phyloP scores from a whole-genome alignment of 352 stramenopile genomes.

The Phytopythium helicoides region DNA sequence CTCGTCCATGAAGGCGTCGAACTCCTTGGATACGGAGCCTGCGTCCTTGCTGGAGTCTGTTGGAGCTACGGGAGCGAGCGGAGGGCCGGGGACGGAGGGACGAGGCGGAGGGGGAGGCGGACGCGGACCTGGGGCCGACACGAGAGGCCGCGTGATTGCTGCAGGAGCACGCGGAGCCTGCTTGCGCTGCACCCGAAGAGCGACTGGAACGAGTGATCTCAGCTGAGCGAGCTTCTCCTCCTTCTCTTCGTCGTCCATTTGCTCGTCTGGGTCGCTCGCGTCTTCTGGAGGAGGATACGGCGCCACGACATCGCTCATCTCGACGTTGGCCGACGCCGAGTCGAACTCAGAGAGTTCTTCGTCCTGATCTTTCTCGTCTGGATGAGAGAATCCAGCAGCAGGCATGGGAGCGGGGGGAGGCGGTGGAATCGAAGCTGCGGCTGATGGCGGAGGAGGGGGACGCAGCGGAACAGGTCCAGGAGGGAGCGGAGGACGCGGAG shows the following conservation, averaged over 20 bases:
- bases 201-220: conserved; percentile 55
- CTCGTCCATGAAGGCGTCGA: conserved; percentile 75
- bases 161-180: neutral
- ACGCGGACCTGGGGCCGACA: conserved; percentile 1
- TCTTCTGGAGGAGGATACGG: conserved; percentile 24
- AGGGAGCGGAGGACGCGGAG: conserved; percentile 51
- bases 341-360: too few relatives aligned
- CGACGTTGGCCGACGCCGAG: conserved; percentile 5
- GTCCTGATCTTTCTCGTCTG: too few relatives aligned
- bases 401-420: conserved; percentile 8
- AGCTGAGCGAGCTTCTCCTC: conserved; percentile 39
- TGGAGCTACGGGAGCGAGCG: conserved; percentile 5
- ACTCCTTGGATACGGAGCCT: conserved; percentile 46
- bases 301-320: conserved; percentile 28
- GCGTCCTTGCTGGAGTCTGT: neutral
- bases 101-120: conserved; percentile 5
- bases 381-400: too few relatives aligned
- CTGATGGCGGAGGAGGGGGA: conserved; percentile 37
- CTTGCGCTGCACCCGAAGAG: conserved; percentile 52
- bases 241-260: conserved; percentile 28
- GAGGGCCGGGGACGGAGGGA: neutral
- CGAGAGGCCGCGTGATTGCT: neutral
- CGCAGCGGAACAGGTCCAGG: conserved; percentile 26
- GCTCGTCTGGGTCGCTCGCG: conserved; percentile 6
- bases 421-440: conserved; percentile 8